Base-by-base conservation (phyloP, 202 grass and related monocot species). In the Zoysia matrella region DNA sequence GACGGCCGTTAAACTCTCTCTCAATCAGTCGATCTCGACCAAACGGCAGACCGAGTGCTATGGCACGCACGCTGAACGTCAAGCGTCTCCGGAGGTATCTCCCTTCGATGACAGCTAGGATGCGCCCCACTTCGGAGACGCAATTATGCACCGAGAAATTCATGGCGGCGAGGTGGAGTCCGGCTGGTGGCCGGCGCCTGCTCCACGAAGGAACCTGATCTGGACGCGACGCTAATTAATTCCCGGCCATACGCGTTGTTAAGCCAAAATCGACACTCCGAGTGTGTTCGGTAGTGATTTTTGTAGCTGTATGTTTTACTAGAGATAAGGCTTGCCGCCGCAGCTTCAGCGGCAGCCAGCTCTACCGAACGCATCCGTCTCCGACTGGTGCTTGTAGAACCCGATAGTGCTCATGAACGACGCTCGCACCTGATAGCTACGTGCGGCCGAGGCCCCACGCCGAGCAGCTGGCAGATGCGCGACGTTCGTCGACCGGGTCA, bases 51-150 rank as follows among this genome's bases (percentile, higher is more conserved):
- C 30, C 30, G 30, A 36, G 30, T 36, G 30, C 30, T 36, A 36
- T 36, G 30, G 30, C 30, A 36, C 30, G 30, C 30, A 36, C 30
- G 30, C 30, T 36, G 30, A 36, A 36, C 30, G 30, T 36, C 30
- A 36, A 36, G 30, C 30, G 30, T 36, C 14, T 16, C 40, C 40
- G 43, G 10, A 18, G 8, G 1, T 36, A 36, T 12, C 10, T 43
- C 4, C 12, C 3, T 69, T 66, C 45, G 69, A 8, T 12, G 51
- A 50, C 66, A 43, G 85, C 13, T 45, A 65, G 86, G 79, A 65
- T 71, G 83, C 79, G 22, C 83, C 74, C 83, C 55, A 69, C 79
- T 71, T 78, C 51, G 63, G 69, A 44, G 83, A 86, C 88, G 83
- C 79, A 86, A 86, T 90, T 70, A 69, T 82, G 30, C 30, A 36